Evolutionary conservation across 169 alveolate species (phyloP), one percentile per base, ranked within the genome.

Genomic region (Cyclospora cayetanensis): DNA sequence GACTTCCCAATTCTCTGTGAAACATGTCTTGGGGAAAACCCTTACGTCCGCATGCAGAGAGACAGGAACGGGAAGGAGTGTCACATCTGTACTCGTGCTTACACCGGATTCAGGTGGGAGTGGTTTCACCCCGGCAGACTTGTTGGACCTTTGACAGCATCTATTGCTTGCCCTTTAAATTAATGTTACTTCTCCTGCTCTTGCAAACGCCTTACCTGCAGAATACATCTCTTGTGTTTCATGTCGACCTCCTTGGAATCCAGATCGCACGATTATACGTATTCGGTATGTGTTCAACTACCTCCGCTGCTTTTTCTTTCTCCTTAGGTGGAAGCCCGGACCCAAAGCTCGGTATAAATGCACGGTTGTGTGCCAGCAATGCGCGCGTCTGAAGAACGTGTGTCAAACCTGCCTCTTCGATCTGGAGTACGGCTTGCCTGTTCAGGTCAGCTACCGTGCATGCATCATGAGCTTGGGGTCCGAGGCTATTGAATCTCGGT

Each of bases 331-430:
- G 99, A 98, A 98, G 91, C 99, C 99, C 41, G 99, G 99, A 15
- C 95, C 97, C 25, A 95, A 97, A 53, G 97, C 98, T 31, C 94
- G 99, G 74, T 97, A 97, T 90, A 98, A 98, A 93, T 98, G 96
- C 92, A 99, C 99, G 1, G 98, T 98, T 79, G 97, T 99, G 5
- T 99, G 99, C 93, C 97, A 98, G 89, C 97, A 98, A 50, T 99
- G 99, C 92, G 99, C 99, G n/a, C 98, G 98, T 91, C 95, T 98
- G 90, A 99, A 98, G 95, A 98, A 99, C 95, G 99, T 99, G 37
- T 99, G 99, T 93, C 99, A 99, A 94, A 96, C 99, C 41, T 99
- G 99, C 68, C 93, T 98, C 42, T 97, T 97, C 93, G 99, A 99
- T 94, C 94, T 99, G 35, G 98, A 99, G 94, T 99, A 97, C 95